Base-by-base conservation (phyloP, 2,329 filamentous ascomycete species). In the Conoideocrella luteorostrata region DNA sequence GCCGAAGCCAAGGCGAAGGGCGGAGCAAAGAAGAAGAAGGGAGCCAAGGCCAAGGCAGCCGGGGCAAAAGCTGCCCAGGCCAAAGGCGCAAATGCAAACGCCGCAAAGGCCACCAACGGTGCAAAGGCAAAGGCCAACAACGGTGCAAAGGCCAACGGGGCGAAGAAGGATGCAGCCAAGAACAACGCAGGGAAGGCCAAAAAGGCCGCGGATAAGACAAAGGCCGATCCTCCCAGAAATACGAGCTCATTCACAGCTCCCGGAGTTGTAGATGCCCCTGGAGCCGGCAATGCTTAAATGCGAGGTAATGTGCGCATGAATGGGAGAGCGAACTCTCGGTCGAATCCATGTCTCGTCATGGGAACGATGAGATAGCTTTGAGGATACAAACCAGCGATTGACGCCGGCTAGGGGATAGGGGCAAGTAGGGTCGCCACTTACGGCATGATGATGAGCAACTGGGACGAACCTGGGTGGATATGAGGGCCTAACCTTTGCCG, bases 211-310 rank as follows among this genome's bases (percentile, higher is more conserved):
- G 22, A 35, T 11, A 35, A 36, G 22, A 29, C 13, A 24, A 39
- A 17, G 37, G 39, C 30, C 5, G 18, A 20, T 22, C 18, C 29
- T 10, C 13, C 29, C 1, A 4, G 29, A 26, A 34, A 32, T 12
- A 38, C 24, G 10, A 38, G 18, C 26, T 23, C 41, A 17, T 24
- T 43, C 5, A 34, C 38, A 22, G 41, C 41, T 10, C 33, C 26
- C 12, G 41, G 41, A 12, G 26, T 38, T n/a, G 39, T 41, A 12
- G 33, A 35, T 15, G 29, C 29, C 29, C n/a, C n/a, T n/a, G n/a
- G n/a, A n/a, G n/a, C n/a, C n/a, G n/a, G n/a, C n/a, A n/a, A n/a
- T n/a, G n/a, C n/a, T n/a, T n/a, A n/a, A n/a, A n/a, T n/a, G n/a
- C n/a, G n/a, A n/a, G n/a, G n/a, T n/a, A n/a, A 32, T n/a, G 29